Conservation (phyloP, 805 yeast species). For the Monosporozyma yasuniensis region DNA sequence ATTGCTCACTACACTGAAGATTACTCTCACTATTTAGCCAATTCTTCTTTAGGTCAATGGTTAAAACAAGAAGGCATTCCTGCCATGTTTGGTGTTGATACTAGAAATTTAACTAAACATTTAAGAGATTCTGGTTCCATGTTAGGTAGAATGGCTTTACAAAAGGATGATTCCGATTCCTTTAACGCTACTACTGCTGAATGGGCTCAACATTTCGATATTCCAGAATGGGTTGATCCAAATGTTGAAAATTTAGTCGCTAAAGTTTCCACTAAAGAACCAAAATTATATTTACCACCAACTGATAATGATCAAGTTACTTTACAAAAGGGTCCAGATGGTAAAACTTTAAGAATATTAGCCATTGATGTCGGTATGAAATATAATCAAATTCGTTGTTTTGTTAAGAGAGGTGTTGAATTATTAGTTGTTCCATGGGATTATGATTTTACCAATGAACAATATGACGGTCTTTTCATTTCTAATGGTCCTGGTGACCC, state of each 20-base stretch:
- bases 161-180: slow-evolving; percentile 32
- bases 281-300: slow-evolving; percentile 69
- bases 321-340: slow-evolving; percentile 55
- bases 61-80: slow-evolving; percentile 85
- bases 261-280: slow-evolving; percentile 70
- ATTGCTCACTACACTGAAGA: slow-evolving; percentile 96
- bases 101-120: slow-evolving; percentile 87
- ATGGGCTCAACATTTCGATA: slow-evolving; percentile 58
- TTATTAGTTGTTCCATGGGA: slow-evolving; percentile 93
- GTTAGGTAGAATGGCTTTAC: slow-evolving; percentile 76
- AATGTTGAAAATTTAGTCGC: slow-evolving; percentile 87
- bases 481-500: slow-evolving; percentile 99
- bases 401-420: slow-evolving; percentile 93
- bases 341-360: slow-evolving; percentile 69
- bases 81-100: slow-evolving; percentile 95
- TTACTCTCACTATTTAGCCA: slow-evolving; percentile 88
- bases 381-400: slow-evolving; percentile 94
- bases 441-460: slow-evolving; percentile 69
- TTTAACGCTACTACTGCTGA: slow-evolving; percentile 29
- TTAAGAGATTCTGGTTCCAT: slow-evolving; percentile 90
- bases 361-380: slow-evolving; percentile 98
- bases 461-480: slow-evolving; percentile 89
- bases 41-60: slow-evolving; percentile 89
- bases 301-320: slow-evolving; percentile 30
- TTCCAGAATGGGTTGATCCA: slow-evolving; percentile 91